Percentiles rank a stretch among this genome's conserved stretches.
Evolutionary conservation across 768 basidiomycete species (phyloP).

Genomic region (Lactarius evosmus): DNA sequence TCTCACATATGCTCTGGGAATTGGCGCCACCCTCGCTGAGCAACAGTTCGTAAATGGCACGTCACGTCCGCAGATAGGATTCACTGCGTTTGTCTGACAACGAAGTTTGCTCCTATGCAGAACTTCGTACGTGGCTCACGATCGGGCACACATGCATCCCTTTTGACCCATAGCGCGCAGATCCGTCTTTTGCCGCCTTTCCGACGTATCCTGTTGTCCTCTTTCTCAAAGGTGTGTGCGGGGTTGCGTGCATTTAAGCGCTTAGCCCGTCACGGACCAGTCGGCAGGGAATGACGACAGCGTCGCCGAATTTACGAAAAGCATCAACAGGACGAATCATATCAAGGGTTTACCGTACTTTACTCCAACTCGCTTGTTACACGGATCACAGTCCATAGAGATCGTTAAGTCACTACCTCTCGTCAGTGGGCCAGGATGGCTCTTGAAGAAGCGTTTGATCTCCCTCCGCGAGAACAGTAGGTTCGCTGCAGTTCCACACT

Average conservation of each 20-base stretch:
- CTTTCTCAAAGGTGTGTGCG: slow-evolving; percentile 54
- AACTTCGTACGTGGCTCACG: slow-evolving; percentile 30
- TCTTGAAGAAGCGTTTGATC: slow-evolving; percentile 57
- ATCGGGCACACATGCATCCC: background rate
- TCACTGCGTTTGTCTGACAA: background rate
- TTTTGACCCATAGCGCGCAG: slow-evolving; percentile 35
- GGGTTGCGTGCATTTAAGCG: background rate
- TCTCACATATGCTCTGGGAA: slow-evolving; percentile 72
- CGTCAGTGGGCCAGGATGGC: slow-evolving; percentile 79
- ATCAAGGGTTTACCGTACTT: slow-evolving; percentile 69
- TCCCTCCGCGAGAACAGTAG: slow-evolving; percentile 81
- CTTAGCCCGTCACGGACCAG: background rate
- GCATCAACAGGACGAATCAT: slow-evolving; percentile 36
- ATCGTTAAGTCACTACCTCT: slow-evolving; percentile 71
- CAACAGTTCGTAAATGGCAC: slow-evolving; percentile 68
- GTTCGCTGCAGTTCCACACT: slow-evolving; percentile 29
- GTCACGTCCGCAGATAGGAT: slow-evolving; percentile 21
- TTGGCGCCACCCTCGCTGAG: slow-evolving; percentile 78
- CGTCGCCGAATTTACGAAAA: slow-evolving; percentile 65
- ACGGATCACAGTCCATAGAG: slow-evolving; percentile 77
- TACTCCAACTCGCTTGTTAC: slow-evolving; percentile 65
- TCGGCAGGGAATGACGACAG: slow-evolving; percentile 54
- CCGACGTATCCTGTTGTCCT: slow-evolving; percentile 87
- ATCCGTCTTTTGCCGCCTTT: slow-evolving; percentile 67
- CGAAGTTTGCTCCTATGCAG: slow-evolving; percentile 19